Evolutionary conservation across 768 basidiomycete species (phyloP).

Genomic region (Amanita fuliginea): DNA sequence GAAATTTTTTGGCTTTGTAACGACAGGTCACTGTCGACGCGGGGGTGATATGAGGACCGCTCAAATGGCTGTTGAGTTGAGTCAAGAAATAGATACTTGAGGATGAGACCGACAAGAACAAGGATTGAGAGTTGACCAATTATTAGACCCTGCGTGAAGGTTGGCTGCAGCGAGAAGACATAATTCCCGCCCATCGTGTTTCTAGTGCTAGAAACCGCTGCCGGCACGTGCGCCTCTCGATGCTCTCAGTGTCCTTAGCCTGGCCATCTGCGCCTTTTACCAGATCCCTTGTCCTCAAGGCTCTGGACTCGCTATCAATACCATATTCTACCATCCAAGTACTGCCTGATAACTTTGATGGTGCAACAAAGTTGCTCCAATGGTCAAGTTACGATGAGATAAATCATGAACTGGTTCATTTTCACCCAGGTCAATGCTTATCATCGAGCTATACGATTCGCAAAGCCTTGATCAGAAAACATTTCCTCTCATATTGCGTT

Average conservation of each 20-base stretch:
- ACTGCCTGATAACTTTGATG: conserved; percentile 5
- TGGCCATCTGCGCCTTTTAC: conserved; percentile 45
- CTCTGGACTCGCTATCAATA: conserved; percentile 19
- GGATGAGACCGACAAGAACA: conserved; percentile 62
- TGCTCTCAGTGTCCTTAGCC: conserved; percentile 21
- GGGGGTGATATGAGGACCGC: conserved; percentile 48
- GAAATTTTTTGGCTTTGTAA: conserved; percentile 24
- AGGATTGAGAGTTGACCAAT: conserved; percentile 88
- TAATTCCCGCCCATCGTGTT: conserved; percentile 37
- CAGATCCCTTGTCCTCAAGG: conserved; percentile 29
- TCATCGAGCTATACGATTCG: conserved; percentile 83
- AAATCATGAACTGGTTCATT: conserved; percentile 61
- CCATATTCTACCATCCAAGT: conserved; percentile 13
- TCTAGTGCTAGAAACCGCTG: too few species aligned
- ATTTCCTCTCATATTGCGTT: conserved; percentile 73
- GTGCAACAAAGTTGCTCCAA: conserved; percentile 34
- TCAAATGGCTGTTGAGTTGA: conserved; percentile 48
- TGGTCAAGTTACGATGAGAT: conserved; percentile 88
- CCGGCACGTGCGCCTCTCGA: conserved; percentile 10
- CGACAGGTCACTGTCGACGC: conserved; percentile 36
- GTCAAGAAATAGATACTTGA: conserved; percentile 94
- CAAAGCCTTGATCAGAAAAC: conserved; percentile 91
- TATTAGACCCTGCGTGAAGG: conserved; percentile 92
- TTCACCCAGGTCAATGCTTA: conserved; percentile 37
- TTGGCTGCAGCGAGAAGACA: conserved; percentile 68